Base-by-base conservation (phyloP, 441 rosid genomes). In the Erysimum cheiri region DNA sequence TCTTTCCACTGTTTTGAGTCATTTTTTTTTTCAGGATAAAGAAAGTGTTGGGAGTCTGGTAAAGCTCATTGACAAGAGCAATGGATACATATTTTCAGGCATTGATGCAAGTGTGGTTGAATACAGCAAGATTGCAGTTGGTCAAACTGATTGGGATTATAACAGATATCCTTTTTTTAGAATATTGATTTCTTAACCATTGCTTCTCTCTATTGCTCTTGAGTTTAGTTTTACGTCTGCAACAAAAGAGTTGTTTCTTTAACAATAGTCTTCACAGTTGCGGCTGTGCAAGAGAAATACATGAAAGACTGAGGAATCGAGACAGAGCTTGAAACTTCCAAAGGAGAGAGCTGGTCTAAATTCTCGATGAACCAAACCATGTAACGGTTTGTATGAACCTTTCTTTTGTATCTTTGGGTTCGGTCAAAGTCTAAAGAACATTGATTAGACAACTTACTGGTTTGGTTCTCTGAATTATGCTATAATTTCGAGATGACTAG, bases 231-330 rank as follows among this genome's bases (percentile, higher is more conserved):
- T 60, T 44, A 36, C 54, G 50, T 74, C 14, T 56, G 14, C 36
- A 40, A 10, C 19, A 26, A 48, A 31, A 39, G 26, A 55, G 44
- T 63, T 77, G 83, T 84, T 79, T 80, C 96, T 85, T 88, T 72
- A 81, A 88, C 70, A 65, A 77, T 4, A 61, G 69, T 74, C 60
- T 64, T 75, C 79, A 94, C 96, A 76, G 82, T 80, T 37, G 94
- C 97, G 22, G 91, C 86, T 26, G 98, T 92, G 71, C 98, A 94
- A 80, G 98, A 91, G 83, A 90, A 90, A 77, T 88, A 88, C 82
- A 83, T 90, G 80, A 86, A 88, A 66, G 73, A 55, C 46, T 66
- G 26, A 67, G 31, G 10, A 60, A 39, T 24, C 35, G 54, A 22
- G 37, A 47, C 26, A 64, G 17, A 28, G 43, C 28, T 57, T 58